A percentile compares a stretch with the other conserved stretches of the same genome.
phyloP scores from a whole-genome alignment of 306 rosid species.

The Boehmeria nivea region DNA sequence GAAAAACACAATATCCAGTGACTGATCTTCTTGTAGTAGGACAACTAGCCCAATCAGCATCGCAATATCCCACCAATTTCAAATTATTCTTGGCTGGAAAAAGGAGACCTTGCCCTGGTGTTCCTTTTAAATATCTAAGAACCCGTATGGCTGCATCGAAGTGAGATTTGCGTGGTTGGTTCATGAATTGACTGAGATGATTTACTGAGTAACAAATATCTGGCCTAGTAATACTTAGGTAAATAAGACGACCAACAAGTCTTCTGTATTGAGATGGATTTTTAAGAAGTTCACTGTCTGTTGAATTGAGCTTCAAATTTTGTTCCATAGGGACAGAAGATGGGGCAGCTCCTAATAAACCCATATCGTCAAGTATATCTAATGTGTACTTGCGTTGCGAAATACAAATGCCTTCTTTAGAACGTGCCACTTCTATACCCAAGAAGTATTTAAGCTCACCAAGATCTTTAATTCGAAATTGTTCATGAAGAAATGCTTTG shows the following conservation, averaged over 20 bases:
- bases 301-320: neutral
- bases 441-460: neutral
- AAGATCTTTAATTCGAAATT: neutral
- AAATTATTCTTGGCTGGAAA: neutral
- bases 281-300: neutral
- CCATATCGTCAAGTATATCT: neutral
- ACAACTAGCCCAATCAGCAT: neutral
- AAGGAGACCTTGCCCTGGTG: neutral
- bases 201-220: neutral
- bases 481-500: neutral
- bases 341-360: neutral
- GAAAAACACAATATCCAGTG: neutral
- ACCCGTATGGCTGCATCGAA: neutral
- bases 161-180: neutral
- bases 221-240: neutral
- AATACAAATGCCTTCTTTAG: neutral
- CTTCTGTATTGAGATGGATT: neutral
- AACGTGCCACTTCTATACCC: neutral
- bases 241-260: neutral
- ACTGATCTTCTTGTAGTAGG: neutral
- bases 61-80: neutral
- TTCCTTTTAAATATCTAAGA: neutral
- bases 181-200: neutral
- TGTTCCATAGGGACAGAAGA: neutral
- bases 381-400: neutral